Conservation (phyloP, 768 basidiomycete genomes). For the Tephrocybe rancida region DNA sequence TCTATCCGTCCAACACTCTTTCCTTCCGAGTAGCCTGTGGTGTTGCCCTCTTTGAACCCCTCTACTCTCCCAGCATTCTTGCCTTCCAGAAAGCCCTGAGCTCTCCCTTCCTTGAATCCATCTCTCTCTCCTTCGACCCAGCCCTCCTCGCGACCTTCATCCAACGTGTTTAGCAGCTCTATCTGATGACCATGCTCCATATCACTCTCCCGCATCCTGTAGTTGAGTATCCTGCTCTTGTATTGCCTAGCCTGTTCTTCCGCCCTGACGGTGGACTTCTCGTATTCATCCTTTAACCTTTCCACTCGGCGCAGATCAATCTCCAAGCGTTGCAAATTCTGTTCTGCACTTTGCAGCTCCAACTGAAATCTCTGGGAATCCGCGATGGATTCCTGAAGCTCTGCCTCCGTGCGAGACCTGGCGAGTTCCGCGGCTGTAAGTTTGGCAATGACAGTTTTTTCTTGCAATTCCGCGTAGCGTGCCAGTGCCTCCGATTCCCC, state of each 20-base stretch:
- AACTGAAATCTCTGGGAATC: constrained; percentile 50
- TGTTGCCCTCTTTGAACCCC: constrained; percentile 38
- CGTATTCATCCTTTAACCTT: constrained; percentile 37
- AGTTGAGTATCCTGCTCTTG: constrained; percentile 43
- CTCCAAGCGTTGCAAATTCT: constrained; percentile 37
- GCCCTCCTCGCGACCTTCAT: constrained; percentile 45
- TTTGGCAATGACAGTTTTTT: constrained; percentile 40
- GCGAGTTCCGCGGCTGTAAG: constrained; percentile 43
- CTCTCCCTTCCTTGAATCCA: constrained; percentile 44
- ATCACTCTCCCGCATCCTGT: constrained; percentile 44
- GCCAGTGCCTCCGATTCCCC: constrained; percentile 53
- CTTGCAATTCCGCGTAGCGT: constrained; percentile 50
- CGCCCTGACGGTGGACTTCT: constrained; percentile 43
- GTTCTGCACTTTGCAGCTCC: constrained; percentile 48
- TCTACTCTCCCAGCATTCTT: not conserved
- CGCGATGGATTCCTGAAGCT: constrained; percentile 27
- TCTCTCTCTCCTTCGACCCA: constrained; percentile 44
- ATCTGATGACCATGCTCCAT: constrained; percentile 42
- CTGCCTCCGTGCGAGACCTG: constrained; percentile 35
- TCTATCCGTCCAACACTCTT: constrained; percentile 39
- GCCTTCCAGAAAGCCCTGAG: constrained; percentile 42
- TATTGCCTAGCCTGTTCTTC: constrained; percentile 46
- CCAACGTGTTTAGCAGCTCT: constrained; percentile 45
- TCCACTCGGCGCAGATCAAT: constrained; percentile 37
- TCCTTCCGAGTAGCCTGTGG: constrained; percentile 41